phyloP scores from a whole-genome alignment of 2,329 filamentous ascomycete species.

The Corinectria fuckeliana region DNA sequence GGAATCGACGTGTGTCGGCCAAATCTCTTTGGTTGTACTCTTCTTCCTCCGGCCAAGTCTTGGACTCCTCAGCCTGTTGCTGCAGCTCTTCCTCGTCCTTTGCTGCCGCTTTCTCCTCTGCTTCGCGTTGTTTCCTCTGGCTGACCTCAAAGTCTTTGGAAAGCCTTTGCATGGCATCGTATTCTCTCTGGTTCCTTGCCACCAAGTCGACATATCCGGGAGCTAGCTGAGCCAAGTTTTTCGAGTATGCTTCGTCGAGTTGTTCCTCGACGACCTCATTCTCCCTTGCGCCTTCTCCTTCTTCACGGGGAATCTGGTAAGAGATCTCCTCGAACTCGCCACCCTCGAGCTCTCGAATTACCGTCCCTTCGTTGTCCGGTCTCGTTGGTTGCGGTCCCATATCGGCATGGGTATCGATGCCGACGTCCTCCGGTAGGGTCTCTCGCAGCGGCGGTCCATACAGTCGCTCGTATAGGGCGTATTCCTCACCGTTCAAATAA shows the following conservation, averaged over 20 bases:
- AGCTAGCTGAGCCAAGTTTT: slow-evolving; percentile 37
- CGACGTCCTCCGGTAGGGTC: slow-evolving; percentile 66
- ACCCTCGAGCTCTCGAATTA: slow-evolving; percentile 62
- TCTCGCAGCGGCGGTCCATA: slow-evolving; percentile 78
- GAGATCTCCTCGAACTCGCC: slow-evolving; percentile 69
- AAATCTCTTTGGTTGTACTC: slow-evolving; percentile 43
- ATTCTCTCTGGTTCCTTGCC: slow-evolving; percentile 62
- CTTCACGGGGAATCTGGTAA: slow-evolving; percentile 44
- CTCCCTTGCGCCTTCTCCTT: slow-evolving; percentile 10
- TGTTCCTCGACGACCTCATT: slow-evolving; percentile 23
- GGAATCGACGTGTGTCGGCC: slow-evolving; percentile 60
- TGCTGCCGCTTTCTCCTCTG: slow-evolving; percentile 38
- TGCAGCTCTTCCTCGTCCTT: slow-evolving; percentile 45
- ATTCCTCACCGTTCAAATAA: slow-evolving; percentile 74
- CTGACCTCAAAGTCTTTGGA: slow-evolving; percentile 64
- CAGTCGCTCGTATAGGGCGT: slow-evolving; percentile 76
- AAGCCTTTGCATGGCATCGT: slow-evolving; percentile 58
- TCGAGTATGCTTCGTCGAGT: slow-evolving; percentile 33
- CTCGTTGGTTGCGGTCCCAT: slow-evolving; percentile 37
- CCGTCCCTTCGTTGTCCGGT: slow-evolving; percentile 45
- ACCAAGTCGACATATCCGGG: slow-evolving; percentile 54
- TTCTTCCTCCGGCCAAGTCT: slow-evolving; percentile 42
- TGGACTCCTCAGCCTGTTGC: slow-evolving; percentile 29
- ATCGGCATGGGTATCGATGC: slow-evolving; percentile 50
- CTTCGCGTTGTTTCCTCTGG: slow-evolving; percentile 43